Evolutionary conservation across 2,329 filamentous ascomycete species (phyloP).

Genomic region (Colletotrichum simmondsii): DNA sequence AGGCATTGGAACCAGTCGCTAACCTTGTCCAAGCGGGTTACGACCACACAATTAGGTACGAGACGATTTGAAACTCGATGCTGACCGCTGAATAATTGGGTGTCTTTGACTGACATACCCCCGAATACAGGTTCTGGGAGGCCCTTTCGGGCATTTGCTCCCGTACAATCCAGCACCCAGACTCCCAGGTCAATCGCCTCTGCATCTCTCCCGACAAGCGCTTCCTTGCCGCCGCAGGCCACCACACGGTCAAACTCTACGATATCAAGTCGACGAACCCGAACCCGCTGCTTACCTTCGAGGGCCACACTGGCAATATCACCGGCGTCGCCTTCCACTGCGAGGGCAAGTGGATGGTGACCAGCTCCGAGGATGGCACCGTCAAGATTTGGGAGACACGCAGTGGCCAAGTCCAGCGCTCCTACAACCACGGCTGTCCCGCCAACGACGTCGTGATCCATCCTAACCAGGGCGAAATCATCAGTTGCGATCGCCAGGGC

Average conservation of each 20-base stretch:
- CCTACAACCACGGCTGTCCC: conserved; percentile 88
- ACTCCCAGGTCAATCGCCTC: conserved; percentile 97
- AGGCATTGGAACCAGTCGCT: conserved; percentile 11
- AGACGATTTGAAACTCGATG: neutral
- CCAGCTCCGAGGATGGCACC: conserved; percentile 93
- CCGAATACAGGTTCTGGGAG: conserved; percentile 86
- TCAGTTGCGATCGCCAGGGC: conserved; percentile 92
- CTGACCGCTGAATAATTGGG: neutral
- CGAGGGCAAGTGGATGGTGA: conserved; percentile 99
- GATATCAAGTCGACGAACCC: conserved; percentile 99
- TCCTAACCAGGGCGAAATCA: conserved; percentile 97
- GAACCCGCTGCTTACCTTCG: conserved; percentile 90
- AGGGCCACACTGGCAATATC: conserved; percentile 95
- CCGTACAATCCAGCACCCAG: conserved; percentile 95
- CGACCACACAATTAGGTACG: conserved; percentile 71
- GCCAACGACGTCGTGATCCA: conserved; percentile 99
- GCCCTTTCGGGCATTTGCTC: conserved; percentile 97
- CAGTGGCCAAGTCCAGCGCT: conserved; percentile 86
- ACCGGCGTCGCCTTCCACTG: conserved; percentile 98
- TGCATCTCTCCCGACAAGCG: conserved; percentile 99
- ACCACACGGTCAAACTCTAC: conserved; percentile 94
- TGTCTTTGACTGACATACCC: conserved; percentile 8
- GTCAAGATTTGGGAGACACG: conserved; percentile 98
- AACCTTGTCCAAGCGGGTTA: conserved; percentile 61
- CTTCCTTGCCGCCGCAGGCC: conserved; percentile 84